phyloP scores from a whole-genome alignment of 2,329 filamentous ascomycete genomes.

The Canariomyces notabilis region DNA sequence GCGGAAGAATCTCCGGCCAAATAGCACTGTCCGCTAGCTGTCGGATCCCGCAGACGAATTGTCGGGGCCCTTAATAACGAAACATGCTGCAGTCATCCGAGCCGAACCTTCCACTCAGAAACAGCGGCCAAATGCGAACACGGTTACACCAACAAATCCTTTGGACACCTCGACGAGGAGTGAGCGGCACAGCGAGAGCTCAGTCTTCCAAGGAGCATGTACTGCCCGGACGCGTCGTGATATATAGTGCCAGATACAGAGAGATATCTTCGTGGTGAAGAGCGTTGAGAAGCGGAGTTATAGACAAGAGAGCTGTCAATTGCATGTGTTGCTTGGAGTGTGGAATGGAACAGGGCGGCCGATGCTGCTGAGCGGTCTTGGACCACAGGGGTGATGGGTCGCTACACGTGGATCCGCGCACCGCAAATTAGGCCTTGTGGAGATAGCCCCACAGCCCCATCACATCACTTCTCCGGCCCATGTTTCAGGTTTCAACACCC shows the following conservation, averaged over 20 bases:
- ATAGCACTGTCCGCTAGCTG: background rate
- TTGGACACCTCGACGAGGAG: background rate
- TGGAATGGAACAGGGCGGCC: background rate
- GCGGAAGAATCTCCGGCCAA: background rate
- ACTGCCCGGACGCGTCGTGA: background rate
- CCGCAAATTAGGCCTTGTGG: too few species aligned
- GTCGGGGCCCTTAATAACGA: conserved; percentile 21
- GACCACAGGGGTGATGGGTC: too few species aligned
- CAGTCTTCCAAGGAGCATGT: background rate
- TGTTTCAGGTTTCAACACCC: too few species aligned
- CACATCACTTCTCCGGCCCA: too few species aligned
- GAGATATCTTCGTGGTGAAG: background rate
- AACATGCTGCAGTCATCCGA: conserved; percentile 16
- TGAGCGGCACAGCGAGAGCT: conserved; percentile 4
- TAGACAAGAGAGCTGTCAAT: background rate
- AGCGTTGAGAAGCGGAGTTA: background rate
- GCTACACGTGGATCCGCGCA: too few species aligned
- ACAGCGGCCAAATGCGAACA: background rate
- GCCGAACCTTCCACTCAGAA: background rate
- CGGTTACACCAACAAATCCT: background rate
- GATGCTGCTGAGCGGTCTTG: background rate
- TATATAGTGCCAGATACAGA: background rate
- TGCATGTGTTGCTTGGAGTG: conserved; percentile 2
- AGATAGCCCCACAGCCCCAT: too few species aligned
- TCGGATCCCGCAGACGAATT: background rate